Evolutionary conservation across 352 stramenopile species (phyloP), one percentile per base, ranked within the genome.

Genomic region (Blastocystis sp.): DNA sequence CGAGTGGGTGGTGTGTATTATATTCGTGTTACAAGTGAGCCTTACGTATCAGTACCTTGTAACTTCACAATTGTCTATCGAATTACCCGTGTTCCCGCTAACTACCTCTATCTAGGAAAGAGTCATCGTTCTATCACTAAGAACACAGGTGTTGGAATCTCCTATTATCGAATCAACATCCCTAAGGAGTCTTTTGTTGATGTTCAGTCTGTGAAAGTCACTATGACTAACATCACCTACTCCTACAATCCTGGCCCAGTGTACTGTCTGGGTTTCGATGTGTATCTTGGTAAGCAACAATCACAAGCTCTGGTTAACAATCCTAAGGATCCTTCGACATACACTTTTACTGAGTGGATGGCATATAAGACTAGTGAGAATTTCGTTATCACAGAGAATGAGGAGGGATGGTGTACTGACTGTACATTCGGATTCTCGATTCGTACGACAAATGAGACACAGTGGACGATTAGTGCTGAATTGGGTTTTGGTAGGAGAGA

Each of bases 131-230:
- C 51, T 17, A 33, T 44, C 13, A 66, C 15, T 11, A 30, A 30
- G 53, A 44, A 84, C n/a, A 56, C 64, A 9, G 42, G 27, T 35
- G 48, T 51, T 33, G 54, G 42, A 13, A 84, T 84, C 51, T 35
- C 17, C 5, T 84, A 84, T 35, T 84, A 84, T 57, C 51, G 33
- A 3, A 66, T 84, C 48, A 84, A 84, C 56, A 68, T 84, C 33
- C 73, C 51, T 15, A 84, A 84, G 73, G 73, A 84, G 56, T 54
- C 51, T 37, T 84, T 84, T 57, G 73, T 84, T 33, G 73, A 84
- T 42, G 51, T 68, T 19, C 73, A 84, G 51, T 84, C 73, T 30
- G n/a, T 84, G 73, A 66, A 27, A 22, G 53, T 84, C 19, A 40
- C 30, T 15, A 84, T 84, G 73, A 40, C 44, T 3, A 48, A 69